Evolutionary conservation across 2,329 filamentous ascomycete species (phyloP).

Genomic region (Pestalotiopsis sp.): DNA sequence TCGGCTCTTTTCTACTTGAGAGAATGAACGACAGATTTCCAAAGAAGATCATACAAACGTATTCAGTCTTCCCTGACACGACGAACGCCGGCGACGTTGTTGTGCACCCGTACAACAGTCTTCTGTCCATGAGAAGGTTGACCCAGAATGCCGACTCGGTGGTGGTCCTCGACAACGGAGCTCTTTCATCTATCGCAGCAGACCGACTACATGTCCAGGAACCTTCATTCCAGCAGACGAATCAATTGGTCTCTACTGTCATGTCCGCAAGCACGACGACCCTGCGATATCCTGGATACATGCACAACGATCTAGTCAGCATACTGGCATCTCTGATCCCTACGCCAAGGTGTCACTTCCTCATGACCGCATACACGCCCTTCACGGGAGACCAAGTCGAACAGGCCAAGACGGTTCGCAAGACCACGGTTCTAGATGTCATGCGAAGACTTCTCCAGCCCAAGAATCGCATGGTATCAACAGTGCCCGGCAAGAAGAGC

Average conservation of each 20-base stretch:
- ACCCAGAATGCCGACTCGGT: conserved; percentile 98
- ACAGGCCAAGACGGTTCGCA: conserved; percentile 95
- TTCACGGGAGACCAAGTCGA: conserved; percentile 97
- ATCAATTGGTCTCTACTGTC: conserved; percentile 94
- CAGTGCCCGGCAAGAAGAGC: conserved; percentile 91
- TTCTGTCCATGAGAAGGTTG: conserved; percentile 86
- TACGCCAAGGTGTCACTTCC: conserved; percentile 94
- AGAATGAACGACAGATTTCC: conserved; percentile 96
- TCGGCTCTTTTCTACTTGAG: conserved; percentile 93
- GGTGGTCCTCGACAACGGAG: conserved; percentile 95
- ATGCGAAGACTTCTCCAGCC: conserved; percentile 95
- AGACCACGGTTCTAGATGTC: conserved; percentile 96
- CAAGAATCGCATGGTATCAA: conserved; percentile 99
- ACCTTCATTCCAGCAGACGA: conserved; percentile 95
- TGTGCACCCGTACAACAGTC: conserved; percentile 96
- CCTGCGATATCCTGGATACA: conserved; percentile 95
- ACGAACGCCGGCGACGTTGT: conserved; percentile 87
- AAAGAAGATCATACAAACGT: conserved; percentile 98
- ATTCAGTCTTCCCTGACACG: conserved; percentile 96
- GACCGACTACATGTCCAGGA: conserved; percentile 94
- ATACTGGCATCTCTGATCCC: conserved; percentile 96
- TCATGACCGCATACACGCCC: conserved; percentile 97
- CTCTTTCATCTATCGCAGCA: conserved; percentile 88
- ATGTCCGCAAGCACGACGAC: conserved; percentile 99
- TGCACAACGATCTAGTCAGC: conserved; percentile 98